phyloP scores from a whole-genome alignment of 2,329 filamentous ascomycete species.

The Rutstroemia sp. region DNA sequence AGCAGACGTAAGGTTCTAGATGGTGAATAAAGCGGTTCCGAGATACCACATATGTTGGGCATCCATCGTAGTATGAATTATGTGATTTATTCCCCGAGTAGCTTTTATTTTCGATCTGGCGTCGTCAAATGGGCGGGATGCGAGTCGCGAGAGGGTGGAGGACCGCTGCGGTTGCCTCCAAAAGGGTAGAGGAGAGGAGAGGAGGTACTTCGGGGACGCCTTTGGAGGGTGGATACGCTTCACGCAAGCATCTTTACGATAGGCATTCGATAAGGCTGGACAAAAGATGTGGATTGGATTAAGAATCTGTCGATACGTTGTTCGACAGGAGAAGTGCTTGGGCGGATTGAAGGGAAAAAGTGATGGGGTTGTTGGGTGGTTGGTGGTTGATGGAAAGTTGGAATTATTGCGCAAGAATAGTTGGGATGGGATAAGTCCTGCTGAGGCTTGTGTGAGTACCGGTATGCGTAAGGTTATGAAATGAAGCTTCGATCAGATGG shows the following conservation, averaged over 20 bases:
- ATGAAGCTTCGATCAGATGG: not conserved
- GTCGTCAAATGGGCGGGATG: not conserved
- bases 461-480: not conserved
- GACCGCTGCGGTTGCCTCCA: not conserved
- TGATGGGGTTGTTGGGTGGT: not conserved
- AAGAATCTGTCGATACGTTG: not conserved
- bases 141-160: not conserved
- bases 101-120: slow-evolving; percentile 1
- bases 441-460: not conserved
- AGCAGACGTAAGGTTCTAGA: slow-evolving; percentile 24
- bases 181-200: not conserved
- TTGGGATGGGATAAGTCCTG: not conserved
- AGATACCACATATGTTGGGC: slow-evolving; percentile 29
- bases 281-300: not conserved
- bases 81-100: slow-evolving; percentile 3
- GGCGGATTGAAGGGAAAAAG: not conserved
- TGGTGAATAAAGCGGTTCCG: slow-evolving; percentile 20
- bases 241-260: slow-evolving; percentile 3
- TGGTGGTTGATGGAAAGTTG: not conserved
- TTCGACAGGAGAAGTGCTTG: not conserved
- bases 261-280: not conserved
- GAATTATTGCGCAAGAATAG: not conserved
- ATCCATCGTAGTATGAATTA: slow-evolving; percentile 26
- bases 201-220: not conserved
- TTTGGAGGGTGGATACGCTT: slow-evolving; percentile 3